These are phyloP conservation scores for Scalesia atractyloides DNA, from an alignment of 129 eudicot genomes.

Conservation along the genomic window DNA sequence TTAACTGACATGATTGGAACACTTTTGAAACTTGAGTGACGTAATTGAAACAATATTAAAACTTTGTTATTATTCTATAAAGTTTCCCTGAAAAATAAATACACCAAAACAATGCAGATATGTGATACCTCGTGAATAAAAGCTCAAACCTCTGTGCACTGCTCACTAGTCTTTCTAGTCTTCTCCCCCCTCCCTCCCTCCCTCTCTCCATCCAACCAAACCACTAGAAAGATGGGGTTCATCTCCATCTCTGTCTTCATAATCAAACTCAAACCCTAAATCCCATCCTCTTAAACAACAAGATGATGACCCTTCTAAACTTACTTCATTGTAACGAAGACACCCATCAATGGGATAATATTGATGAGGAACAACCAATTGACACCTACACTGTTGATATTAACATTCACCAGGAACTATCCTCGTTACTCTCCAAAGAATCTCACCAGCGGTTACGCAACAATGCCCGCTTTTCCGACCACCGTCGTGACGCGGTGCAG, in stretches of 20 bases:
- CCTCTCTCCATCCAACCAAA: neutral
- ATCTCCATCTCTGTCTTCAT: slow-evolving; percentile 21
- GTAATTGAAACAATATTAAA: too few species aligned
- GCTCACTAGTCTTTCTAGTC: slow-evolving; percentile 33
- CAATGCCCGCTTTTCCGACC: slow-evolving; percentile 13
- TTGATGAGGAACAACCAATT: neutral
- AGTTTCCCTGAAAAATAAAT: too few species aligned
- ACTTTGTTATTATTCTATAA: too few species aligned
- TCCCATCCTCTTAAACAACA: slow-evolving; percentile 40
- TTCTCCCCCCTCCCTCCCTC: neutral
- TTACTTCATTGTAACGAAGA: slow-evolving; percentile 60
- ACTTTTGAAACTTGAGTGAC: too few species aligned
- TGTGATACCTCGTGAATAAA: slow-evolving; percentile 32
- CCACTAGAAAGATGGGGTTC: slow-evolving; percentile 16
- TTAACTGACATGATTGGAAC: too few species aligned
- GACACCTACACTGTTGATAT: neutral
- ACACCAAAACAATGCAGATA: slow-evolving; percentile 3
- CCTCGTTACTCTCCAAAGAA: slow-evolving; percentile 53
- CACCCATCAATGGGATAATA: slow-evolving; percentile 32
- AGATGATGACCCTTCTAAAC: slow-evolving; percentile 55
- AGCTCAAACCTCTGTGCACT: slow-evolving; percentile 31
- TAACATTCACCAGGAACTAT: slow-evolving; percentile 47
- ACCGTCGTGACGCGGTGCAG: slow-evolving; percentile 62
- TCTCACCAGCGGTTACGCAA: slow-evolving; percentile 20
- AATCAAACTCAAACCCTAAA: slow-evolving; percentile 35